Evolutionary conservation across 177 flowering plant genomes (phyloP), one percentile per base, ranked within the genome.

Genomic region (Vitis hybrid): DNA sequence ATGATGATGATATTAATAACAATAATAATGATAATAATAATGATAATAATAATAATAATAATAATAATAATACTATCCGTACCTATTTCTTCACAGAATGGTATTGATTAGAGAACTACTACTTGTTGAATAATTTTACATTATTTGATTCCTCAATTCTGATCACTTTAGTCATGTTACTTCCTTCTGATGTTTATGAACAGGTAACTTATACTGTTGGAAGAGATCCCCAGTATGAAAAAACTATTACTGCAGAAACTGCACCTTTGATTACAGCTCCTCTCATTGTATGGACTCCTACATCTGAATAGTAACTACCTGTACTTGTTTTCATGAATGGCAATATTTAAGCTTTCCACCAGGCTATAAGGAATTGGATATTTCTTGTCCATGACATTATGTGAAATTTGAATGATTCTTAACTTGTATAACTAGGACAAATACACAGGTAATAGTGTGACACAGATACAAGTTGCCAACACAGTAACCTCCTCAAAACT

Each of bases 181-280:
- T n/a, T 65, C 66, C 67, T 70, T 56, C n/a, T 71, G 62, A 26
- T 75, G 31, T 19, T 22, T 33, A 29, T 68, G 13, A 65, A 62
- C 93, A 95, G 99, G 90, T 95, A 39, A 88, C 78, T 70, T 93
- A 89, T 66, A 91, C 99, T 26, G 93, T 78, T 78, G 99, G 99
- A 73, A 85, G 89, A 73, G 99, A 95, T 78, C 83, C 88, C 15
- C 89, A 84, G 79, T 80, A 74, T 67, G 89, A 84, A 67, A 86
- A 82, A 51, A 81, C 75, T 69, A 81, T 95, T 72, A 79, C 82
- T 67, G 88, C 92, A 49, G 94, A 93, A 64, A 45, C 77, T 71
- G 71, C 82, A 33, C 99, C 99, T 58, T 67, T 89, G 68, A 67
- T 90, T 71, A 81, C 85, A 29, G 82, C 90, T 67, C 99, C 99